A percentile compares a stretch with the other conserved stretches of the same genome.
These are phyloP conservation scores for Epichloe uncinata DNA, from an alignment of 2,329 filamentous ascomycete species.

Conservation along the genomic window DNA sequence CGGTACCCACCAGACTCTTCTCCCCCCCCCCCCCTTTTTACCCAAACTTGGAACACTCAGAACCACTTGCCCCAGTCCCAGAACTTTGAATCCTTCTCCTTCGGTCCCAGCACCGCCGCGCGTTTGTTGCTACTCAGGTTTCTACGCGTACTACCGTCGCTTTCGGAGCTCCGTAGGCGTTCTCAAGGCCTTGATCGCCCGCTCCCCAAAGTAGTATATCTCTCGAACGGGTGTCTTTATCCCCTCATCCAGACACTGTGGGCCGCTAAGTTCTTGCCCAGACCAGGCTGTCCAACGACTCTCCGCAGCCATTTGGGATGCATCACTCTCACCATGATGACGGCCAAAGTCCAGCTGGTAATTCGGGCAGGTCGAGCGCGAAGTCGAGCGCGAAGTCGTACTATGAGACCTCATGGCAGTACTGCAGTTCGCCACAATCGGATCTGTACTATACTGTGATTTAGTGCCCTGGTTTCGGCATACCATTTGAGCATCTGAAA, in stretches of 20 bases:
- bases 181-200: slow-evolving; percentile 3
- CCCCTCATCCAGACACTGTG: not conserved
- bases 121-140: not conserved
- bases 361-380: not conserved
- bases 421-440: not conserved
- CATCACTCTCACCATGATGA: not conserved
- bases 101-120: slow-evolving; percentile 2
- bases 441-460: not conserved
- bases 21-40: too few species aligned
- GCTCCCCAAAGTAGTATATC: slow-evolving; percentile 6
- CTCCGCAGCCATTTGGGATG: not conserved
- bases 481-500: slow-evolving; percentile 5
- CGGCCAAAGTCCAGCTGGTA: not conserved
- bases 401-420: not conserved
- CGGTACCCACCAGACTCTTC: too few species aligned
- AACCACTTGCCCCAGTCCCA: slow-evolving; percentile 17
- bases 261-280: not conserved
- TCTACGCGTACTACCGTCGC: not conserved
- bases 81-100: slow-evolving; percentile 14
- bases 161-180: not conserved
- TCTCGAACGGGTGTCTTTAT: slow-evolving; percentile 1
- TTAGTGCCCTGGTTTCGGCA: not conserved
- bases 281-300: slow-evolving; percentile 1
- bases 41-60: slow-evolving; percentile 8
- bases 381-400: too few species aligned